phyloP scores from a whole-genome alignment of 306 rosid species.

The Castanea crenata region DNA sequence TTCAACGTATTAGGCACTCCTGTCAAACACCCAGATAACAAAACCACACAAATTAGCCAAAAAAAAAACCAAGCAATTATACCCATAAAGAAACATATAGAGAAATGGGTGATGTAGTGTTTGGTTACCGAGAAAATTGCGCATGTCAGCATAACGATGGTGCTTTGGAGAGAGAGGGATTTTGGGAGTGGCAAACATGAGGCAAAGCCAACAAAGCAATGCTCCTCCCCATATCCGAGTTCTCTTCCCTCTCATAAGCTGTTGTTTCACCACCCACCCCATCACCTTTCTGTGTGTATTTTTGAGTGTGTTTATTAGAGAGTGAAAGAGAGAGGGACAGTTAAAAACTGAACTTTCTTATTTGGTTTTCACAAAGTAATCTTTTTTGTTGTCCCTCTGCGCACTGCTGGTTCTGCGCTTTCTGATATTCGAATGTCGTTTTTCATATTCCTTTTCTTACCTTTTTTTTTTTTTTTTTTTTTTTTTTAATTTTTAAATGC shows the following conservation, averaged over 20 bases:
- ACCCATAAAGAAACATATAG: not conserved
- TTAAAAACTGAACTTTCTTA: not conserved
- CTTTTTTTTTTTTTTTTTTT: too few species aligned
- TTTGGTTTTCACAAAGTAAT: not conserved
- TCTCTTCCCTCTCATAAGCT: constrained; percentile 35
- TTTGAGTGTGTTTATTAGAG: not conserved
- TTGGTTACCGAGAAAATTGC: constrained; percentile 58
- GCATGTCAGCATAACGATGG: constrained; percentile 58
- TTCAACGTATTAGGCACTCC: constrained; percentile 74
- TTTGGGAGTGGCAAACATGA: constrained; percentile 43
- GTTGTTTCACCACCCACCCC: constrained; percentile 45
- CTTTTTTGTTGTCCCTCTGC: not conserved
- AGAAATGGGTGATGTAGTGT: not conserved
- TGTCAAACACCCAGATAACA: constrained; percentile 32
- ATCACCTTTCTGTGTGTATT: constrained; percentile 5
- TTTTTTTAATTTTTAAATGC: too few species aligned
- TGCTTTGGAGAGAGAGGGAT: constrained; percentile 50
- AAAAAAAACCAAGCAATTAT: constrained; percentile 8
- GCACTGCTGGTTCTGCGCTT: not conserved
- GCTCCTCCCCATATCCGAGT: constrained; percentile 36
- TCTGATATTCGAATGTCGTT: not conserved
- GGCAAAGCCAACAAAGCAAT: constrained; percentile 34
- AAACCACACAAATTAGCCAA: constrained; percentile 10
- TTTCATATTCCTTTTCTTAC: too few species aligned
- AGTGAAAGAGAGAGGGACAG: too few species aligned